phyloP scores from a whole-genome alignment of 257 asterid genomes.

The Coffea canephora region DNA sequence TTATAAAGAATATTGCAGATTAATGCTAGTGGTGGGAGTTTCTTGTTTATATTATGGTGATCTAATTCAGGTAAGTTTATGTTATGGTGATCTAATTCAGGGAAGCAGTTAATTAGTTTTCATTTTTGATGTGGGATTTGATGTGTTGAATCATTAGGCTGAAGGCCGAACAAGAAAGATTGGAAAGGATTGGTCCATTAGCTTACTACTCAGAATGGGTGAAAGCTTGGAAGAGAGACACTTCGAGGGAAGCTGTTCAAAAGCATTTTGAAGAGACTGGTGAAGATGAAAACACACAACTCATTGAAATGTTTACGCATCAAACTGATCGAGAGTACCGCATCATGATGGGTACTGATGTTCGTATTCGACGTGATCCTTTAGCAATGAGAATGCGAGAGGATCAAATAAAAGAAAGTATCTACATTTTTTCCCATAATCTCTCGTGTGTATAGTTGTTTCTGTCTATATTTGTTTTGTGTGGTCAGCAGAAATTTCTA shows the following conservation, averaged over 20 bases:
- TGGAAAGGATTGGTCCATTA: constrained; percentile 64
- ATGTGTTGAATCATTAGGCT: constrained; percentile 48
- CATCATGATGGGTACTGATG: constrained; percentile 93
- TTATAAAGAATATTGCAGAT: neutral
- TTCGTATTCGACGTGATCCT: constrained; percentile 82
- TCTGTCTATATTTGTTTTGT: too few species aligned
- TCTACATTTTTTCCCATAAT: neutral
- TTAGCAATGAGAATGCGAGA: constrained; percentile 90
- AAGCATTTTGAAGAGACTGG: constrained; percentile 96
- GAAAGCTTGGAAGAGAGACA: constrained; percentile 75
- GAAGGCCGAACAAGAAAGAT: constrained; percentile 65
- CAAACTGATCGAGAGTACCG: constrained; percentile 93
- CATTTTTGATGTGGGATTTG: constrained; percentile 23
- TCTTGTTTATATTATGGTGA: constrained; percentile 6
- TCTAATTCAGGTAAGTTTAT: constrained; percentile 5
- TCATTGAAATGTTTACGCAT: constrained; percentile 71
- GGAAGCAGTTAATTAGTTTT: constrained; percentile 4
- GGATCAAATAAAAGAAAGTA: constrained; percentile 94
- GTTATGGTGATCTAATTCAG: constrained; percentile 5
- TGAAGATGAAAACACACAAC: constrained; percentile 87
- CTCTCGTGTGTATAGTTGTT: neutral
- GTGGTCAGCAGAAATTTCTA: too few species aligned
- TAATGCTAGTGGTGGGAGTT: neutral
- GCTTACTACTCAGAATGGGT: constrained; percentile 97
- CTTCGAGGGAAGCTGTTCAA: constrained; percentile 80